phyloP scores from a whole-genome alignment of 495 filamentous ascomycete genomes.

The Podospora australis region DNA sequence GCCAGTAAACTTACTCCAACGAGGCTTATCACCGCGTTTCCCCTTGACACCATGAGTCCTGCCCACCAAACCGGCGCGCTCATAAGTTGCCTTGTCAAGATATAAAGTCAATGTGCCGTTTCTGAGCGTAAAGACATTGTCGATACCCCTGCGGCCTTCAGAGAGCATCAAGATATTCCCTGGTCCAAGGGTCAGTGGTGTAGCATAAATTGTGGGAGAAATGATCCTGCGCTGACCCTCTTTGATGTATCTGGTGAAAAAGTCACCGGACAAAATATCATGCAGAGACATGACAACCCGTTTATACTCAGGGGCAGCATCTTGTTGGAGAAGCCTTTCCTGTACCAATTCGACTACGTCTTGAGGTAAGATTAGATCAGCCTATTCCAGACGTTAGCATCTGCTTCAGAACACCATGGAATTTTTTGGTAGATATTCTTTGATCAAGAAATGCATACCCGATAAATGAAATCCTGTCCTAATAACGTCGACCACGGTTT shows the following conservation, averaged over 20 bases:
- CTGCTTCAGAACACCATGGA: too few relatives aligned
- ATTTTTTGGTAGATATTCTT: not conserved
- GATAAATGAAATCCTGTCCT: slow-evolving; percentile 67
- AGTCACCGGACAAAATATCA: slow-evolving; percentile 65
- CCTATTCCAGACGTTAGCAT: slow-evolving; percentile 37
- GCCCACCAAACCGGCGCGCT: slow-evolving; percentile 76
- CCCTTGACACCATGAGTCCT: slow-evolving; percentile 56
- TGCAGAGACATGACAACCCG: slow-evolving; percentile 69
- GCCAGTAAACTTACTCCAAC: slow-evolving; percentile 46
- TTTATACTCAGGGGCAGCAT: slow-evolving; percentile 49
- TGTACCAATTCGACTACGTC: slow-evolving; percentile 55
- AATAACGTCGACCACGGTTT: slow-evolving; percentile 66
- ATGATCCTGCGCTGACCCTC: slow-evolving; percentile 47
- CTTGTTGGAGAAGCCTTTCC: slow-evolving; percentile 40
- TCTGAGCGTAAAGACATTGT: slow-evolving; percentile 68
- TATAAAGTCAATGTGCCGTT: slow-evolving; percentile 71
- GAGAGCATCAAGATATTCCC: slow-evolving; percentile 90
- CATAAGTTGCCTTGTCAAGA: slow-evolving; percentile 77
- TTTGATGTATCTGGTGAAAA: slow-evolving; percentile 85
- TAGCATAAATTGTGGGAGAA: not conserved
- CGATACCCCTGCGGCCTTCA: slow-evolving; percentile 69
- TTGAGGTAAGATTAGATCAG: slow-evolving; percentile 68
- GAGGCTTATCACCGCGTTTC: slow-evolving; percentile 44
- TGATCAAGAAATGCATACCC: slow-evolving; percentile 42
- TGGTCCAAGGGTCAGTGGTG: too few relatives aligned